Conservation (phyloP, 2,329 filamentous ascomycete species). For the Thermoascus crustaceus region DNA sequence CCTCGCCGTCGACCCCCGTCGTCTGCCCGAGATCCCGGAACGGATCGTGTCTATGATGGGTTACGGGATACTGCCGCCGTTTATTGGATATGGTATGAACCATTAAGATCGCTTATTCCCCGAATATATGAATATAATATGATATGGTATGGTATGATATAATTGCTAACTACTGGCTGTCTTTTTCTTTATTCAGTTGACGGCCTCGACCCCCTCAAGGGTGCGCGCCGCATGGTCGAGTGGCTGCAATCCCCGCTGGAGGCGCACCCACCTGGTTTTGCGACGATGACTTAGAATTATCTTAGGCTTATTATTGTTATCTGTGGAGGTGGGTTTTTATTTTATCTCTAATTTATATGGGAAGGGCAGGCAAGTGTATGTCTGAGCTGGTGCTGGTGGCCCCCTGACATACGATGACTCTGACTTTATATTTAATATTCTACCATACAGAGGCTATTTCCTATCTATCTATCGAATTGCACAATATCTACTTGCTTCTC, state of each 20-base stretch:
- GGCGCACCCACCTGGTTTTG: slow-evolving; percentile 19
- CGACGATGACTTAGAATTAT: slow-evolving; percentile 6
- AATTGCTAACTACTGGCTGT: no score
- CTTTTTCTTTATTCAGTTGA: no score
- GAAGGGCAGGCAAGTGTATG: no score
- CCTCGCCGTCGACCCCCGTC: slow-evolving; percentile 24
- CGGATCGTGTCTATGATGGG: slow-evolving; percentile 28
- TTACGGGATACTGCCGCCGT: slow-evolving; percentile 22
- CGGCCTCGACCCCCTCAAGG: slow-evolving; percentile 19
- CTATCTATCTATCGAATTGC: no score
- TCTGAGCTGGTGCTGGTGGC: no score
- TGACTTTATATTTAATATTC: no score
- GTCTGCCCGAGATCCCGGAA: slow-evolving; percentile 19
- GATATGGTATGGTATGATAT: background rate
- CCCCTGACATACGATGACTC: no score
- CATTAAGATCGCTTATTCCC: background rate
- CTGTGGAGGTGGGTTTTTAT: no score
- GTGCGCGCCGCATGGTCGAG: slow-evolving; percentile 19
- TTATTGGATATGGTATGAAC: slow-evolving; percentile 23
- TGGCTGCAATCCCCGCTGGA: slow-evolving; percentile 22
- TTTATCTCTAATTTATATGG: no score
- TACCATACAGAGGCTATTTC: no score
- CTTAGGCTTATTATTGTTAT: no score
- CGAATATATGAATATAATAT: background rate
- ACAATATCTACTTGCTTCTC: no score